A percentile compares a stretch with the other conserved stretches of the same genome.
Conservation (phyloP, 129 eudicot species). For the Kitagawia praeruptora region DNA sequence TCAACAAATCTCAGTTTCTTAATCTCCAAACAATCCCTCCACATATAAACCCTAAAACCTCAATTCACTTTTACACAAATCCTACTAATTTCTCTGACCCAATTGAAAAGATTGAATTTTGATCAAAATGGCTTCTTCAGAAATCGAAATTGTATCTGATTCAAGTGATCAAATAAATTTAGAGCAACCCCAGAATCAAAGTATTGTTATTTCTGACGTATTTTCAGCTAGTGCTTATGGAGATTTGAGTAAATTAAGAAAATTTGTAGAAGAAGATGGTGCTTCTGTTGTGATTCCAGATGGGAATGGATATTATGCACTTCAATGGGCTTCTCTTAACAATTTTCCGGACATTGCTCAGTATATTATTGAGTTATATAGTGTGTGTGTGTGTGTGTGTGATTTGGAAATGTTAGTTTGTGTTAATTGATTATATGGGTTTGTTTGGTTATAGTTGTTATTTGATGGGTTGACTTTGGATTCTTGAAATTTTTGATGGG, state of each 20-base stretch:
- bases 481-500: background rate
- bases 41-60: slow-evolving; percentile 3
- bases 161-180: slow-evolving; percentile 22
- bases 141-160: slow-evolving; percentile 77
- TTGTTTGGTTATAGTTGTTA: background rate
- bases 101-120: background rate
- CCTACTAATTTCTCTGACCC: too few relatives aligned
- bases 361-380: slow-evolving; percentile 25
- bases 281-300: slow-evolving; percentile 52
- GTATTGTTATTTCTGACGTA: slow-evolving; percentile 36
- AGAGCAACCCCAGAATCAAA: slow-evolving; percentile 23
- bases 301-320: slow-evolving; percentile 72
- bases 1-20: too few relatives aligned
- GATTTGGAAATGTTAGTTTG: background rate
- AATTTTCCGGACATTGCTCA: slow-evolving; percentile 61
- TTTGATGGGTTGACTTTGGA: slow-evolving; percentile 4
- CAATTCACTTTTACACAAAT: background rate
- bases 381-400: background rate
- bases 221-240: slow-evolving; percentile 79
- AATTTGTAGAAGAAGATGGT: slow-evolving; percentile 64
- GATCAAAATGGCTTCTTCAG: slow-evolving; percentile 55
- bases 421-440: background rate
- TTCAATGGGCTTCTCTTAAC: slow-evolving; percentile 92
- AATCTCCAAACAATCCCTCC: background rate
- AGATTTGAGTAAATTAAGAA: slow-evolving; percentile 53